Conservation (phyloP, 306 rosid genomes). For the Vigna unguiculata region DNA sequence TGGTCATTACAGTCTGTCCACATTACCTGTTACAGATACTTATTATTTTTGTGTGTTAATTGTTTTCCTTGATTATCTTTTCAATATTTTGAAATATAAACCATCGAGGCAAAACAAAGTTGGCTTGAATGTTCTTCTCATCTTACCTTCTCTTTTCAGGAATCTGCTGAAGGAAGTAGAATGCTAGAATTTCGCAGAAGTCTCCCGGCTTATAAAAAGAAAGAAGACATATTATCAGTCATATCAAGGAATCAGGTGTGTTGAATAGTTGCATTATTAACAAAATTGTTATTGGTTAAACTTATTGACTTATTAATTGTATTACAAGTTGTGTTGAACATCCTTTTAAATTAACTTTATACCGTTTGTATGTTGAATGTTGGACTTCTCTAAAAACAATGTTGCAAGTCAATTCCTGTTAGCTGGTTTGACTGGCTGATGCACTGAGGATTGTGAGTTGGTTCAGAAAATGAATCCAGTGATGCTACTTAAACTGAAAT, state of each 20-base stretch:
- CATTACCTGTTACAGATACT: slow-evolving; percentile 7
- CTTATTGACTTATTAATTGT: slow-evolving; percentile 25
- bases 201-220: slow-evolving; percentile 89
- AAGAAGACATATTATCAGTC: slow-evolving; percentile 73
- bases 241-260: slow-evolving; percentile 83
- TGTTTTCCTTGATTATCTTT: background rate
- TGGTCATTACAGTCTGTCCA: slow-evolving; percentile 11
- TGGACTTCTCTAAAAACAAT: slow-evolving; percentile 15
- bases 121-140: slow-evolving; percentile 42
- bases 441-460: slow-evolving; percentile 19
- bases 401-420: slow-evolving; percentile 19
- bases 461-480: slow-evolving; percentile 29
- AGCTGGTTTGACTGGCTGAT: slow-evolving; percentile 29
- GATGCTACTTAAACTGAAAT: background rate
- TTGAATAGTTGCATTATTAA: slow-evolving; percentile 37
- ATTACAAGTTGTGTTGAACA: slow-evolving; percentile 23
- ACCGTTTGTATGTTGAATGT: slow-evolving; percentile 5
- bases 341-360: slow-evolving; percentile 6
- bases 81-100: slow-evolving; percentile 9
- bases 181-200: slow-evolving; percentile 79
- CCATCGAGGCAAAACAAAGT: slow-evolving; percentile 25
- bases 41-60: background rate
- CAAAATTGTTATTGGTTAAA: slow-evolving; percentile 36
- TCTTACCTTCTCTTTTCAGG: slow-evolving; percentile 56
- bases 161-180: slow-evolving; percentile 77